These are phyloP conservation scores for Citrus hindsii DNA, from an alignment of 345 rosid species.

Conservation along the genomic window DNA sequence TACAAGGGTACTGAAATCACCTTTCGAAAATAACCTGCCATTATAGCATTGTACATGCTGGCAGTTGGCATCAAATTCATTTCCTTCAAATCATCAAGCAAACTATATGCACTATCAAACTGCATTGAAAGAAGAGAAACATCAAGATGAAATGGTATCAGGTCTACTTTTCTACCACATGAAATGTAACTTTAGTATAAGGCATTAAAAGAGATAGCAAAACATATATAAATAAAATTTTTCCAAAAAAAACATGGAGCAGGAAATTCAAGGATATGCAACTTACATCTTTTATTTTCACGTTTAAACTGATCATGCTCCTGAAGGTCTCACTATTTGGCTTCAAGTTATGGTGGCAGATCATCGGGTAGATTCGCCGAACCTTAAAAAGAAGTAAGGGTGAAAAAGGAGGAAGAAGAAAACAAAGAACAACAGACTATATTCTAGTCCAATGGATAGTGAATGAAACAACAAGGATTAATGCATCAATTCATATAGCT, in stretches of 20 bases:
- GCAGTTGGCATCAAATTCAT: conserved; percentile 51
- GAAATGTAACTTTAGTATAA: background rate
- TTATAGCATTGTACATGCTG: conserved; percentile 69
- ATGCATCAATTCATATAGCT: background rate
- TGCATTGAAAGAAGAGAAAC: conserved; percentile 25
- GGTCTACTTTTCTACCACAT: background rate
- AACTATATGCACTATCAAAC: conserved; percentile 71
- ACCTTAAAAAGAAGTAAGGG: conserved; percentile 41
- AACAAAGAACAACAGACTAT: background rate
- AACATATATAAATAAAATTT: background rate
- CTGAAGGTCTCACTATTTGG: conserved; percentile 68
- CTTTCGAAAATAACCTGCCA: conserved; percentile 81
- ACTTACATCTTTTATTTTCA: conserved; percentile 83
- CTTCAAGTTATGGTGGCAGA: conserved; percentile 45
- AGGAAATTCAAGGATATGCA: background rate
- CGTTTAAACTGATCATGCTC: conserved; percentile 60
- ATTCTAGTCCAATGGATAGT: background rate
- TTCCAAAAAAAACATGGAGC: background rate
- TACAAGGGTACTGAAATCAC: conserved; percentile 29
- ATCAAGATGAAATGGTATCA: background rate
- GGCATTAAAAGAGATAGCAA: conserved; percentile 9
- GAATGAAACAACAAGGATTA: background rate
- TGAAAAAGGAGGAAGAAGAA: background rate
- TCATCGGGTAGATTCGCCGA: conserved; percentile 52
- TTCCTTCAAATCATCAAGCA: conserved; percentile 62